A percentile compares a stretch with the other conserved stretches of the same genome.
These are phyloP conservation scores for Populus pruinosa DNA, from an alignment of 345 rosid species.

Conservation along the genomic window DNA sequence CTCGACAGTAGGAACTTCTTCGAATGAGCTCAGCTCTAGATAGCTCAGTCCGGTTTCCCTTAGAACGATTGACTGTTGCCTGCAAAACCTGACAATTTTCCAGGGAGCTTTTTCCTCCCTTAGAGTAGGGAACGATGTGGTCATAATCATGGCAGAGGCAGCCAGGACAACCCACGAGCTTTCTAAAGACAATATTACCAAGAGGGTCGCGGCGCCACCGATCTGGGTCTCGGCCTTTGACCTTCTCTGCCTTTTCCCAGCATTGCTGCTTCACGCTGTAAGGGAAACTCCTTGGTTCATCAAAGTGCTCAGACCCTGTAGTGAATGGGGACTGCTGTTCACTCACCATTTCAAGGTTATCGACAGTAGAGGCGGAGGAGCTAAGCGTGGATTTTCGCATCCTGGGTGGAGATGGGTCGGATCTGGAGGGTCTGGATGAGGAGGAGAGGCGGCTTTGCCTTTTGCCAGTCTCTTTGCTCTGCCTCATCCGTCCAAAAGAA, in stretches of 20 bases:
- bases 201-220: slow-evolving; percentile 83
- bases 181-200: slow-evolving; percentile 80
- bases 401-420: slow-evolving; percentile 19
- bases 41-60: slow-evolving; percentile 77
- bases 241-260: slow-evolving; percentile 91
- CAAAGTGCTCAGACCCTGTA: slow-evolving; percentile 22
- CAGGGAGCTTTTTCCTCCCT: slow-evolving; percentile 97
- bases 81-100: slow-evolving; percentile 92
- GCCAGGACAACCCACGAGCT: slow-evolving; percentile 93
- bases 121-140: slow-evolving; percentile 89
- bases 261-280: slow-evolving; percentile 88
- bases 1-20: slow-evolving; percentile 86
- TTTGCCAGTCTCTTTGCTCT: slow-evolving; percentile 26
- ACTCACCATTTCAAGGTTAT: slow-evolving; percentile 30
- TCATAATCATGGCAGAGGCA: slow-evolving; percentile 97
- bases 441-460: slow-evolving; percentile 41
- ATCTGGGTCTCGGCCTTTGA: slow-evolving; percentile 77
- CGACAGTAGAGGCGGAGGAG: slow-evolving; percentile 50
- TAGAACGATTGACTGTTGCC: slow-evolving; percentile 87
- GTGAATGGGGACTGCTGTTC: slow-evolving; percentile 19
- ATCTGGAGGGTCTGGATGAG: slow-evolving; percentile 26
- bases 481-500: slow-evolving; percentile 26
- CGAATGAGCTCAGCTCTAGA: slow-evolving; percentile 80
- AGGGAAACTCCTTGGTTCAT: slow-evolving; percentile 81
- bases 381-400: slow-evolving; percentile 31